Conservation (phyloP, 139 green algal genomes). For the Tetratostichococcus sp. region DNA sequence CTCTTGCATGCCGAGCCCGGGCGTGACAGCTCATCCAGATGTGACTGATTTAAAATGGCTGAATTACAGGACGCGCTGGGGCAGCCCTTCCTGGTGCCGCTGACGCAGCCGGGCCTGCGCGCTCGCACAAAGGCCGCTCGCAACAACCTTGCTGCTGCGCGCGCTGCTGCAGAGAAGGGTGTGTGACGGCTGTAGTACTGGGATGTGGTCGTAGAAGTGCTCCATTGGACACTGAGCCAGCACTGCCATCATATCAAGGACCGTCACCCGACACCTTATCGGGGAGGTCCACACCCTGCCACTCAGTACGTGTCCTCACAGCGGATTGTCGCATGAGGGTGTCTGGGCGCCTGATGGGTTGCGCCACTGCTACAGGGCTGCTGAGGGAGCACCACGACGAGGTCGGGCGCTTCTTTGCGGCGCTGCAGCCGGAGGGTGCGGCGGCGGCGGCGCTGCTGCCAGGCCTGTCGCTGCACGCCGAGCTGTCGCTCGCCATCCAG, state of each 20-base stretch:
- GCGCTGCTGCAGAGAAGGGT: constrained; percentile 34
- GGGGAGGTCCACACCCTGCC: too few relatives aligned
- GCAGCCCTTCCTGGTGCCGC: constrained; percentile 41
- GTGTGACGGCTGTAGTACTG: background rate
- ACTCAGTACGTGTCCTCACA: too few relatives aligned
- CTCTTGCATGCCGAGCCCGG: too few relatives aligned
- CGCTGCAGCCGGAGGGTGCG: constrained; percentile 30
- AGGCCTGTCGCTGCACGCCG: constrained; percentile 31
- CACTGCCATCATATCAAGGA: too few relatives aligned
- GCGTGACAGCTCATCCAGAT: too few relatives aligned
- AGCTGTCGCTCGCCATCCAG: constrained; percentile 36
- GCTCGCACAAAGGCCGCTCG: constrained; percentile 37
- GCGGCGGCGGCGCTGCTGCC: constrained; percentile 30
- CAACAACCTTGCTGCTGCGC: constrained; percentile 29
- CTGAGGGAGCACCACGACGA: constrained; percentile 37
- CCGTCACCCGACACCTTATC: too few relatives aligned
- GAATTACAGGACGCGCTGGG: constrained; percentile 28
- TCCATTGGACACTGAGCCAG: too few relatives aligned
- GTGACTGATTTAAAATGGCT: too few relatives aligned
- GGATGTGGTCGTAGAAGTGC: too few relatives aligned
- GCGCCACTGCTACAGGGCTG: constrained; percentile 15
- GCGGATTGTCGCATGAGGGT: too few relatives aligned
- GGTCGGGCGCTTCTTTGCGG: constrained; percentile 39
- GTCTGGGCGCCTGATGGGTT: background rate
- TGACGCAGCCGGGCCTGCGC: constrained; percentile 41